Base-by-base conservation (phyloP, 2,329 filamentous ascomycete species). In the Emergomyces africanus region DNA sequence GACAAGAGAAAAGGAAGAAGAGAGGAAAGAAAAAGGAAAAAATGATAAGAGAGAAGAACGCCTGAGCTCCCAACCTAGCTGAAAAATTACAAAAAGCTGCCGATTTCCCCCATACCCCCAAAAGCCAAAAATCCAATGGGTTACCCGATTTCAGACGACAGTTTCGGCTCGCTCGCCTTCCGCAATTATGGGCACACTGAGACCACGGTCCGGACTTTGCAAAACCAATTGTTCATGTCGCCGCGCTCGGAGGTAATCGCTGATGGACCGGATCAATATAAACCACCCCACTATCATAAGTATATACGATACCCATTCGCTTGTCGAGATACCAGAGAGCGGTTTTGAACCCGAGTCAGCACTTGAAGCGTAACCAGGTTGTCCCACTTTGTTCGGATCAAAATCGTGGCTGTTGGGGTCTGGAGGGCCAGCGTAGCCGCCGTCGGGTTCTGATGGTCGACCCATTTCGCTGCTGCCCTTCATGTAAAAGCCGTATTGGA, bases 201-300 rank as follows among this genome's bases (percentile, higher is more conserved):
- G 77, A 1, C 92, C 91, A 41, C 94, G 82, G 67, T 96, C 91
- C 0, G 94, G 94, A 70, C 90, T 96, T 71, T 95, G 91, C 64
- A 96, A 77, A 5, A 99, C 90, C 56, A 99, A 78, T 71, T 94
- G 89, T 76, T 99, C 94, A 70, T 97, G 94, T 68, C 90, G 81
- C 70, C 92, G 82, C 42, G 90, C 94, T 65, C 86, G 83, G 62
- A 97, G 75, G 70, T 94, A 99, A 71, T 97, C 91, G 66, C 87
- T 90, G 20, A 96, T 84, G n/a, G 90, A 86, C 73, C 91, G 84
- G 70, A 99, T 97, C 62, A 99, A 78, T 63, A 99, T 90, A 69
- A 97, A 97, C 94, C 94, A 99, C 5, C 94, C 94, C 1, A 95
- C 87, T 69, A 99, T 89, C 94, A 99, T 99, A 54, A 99, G 75